Evolutionary conservation across 2,329 filamentous ascomycete species (phyloP), one percentile per base, ranked within the genome.

Genomic region (Chrysoporthe cubensis): DNA sequence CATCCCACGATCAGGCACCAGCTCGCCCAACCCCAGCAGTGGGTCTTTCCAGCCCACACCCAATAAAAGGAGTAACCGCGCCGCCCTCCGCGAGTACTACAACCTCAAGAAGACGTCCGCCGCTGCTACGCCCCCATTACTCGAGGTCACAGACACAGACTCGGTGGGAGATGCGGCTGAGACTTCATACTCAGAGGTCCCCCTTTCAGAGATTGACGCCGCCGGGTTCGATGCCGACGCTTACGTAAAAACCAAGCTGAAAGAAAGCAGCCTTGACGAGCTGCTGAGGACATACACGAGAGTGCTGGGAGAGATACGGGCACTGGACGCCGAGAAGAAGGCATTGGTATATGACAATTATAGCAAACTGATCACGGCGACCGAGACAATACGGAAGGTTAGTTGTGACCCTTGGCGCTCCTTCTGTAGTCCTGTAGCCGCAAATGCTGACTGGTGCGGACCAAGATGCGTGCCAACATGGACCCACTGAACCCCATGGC

Each of bases 301-400:
- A 32, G 83, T 95, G 11, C 80, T 95, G 72, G 86, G 88, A 72
- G 95, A 98, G 80, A 95, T 97, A 60, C 83, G 94, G 48, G 94
- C 93, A 2, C 84, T 99, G 21, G 96, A 98, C 75, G 95, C 95
- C 34, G 96, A 99, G 84, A 91, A 96, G 79, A 99, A 99, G 81
- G 94, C 95, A 1, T 81, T 99, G 70, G 96, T 99, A 4, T 99
- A 99, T 78, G 95, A 99, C 78, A 99, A 99, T 77, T 99, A 98
- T 79, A 96, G 91, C 73, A 98, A 98, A 80, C 81, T 99, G 72
- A 97, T 99, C 72, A 88, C 91, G n/a, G 96, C 96, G 1, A 97
- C 96, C 13, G 95, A 97, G 79, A 98, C 95, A 3, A 99, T 99
- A 75, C 87, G 92, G 62, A 93, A 92, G 81, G 87, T 88, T 73